Evolutionary conservation across 1,284 basidiomycete species (phyloP).

Genomic region (Mycena citricolor): DNA sequence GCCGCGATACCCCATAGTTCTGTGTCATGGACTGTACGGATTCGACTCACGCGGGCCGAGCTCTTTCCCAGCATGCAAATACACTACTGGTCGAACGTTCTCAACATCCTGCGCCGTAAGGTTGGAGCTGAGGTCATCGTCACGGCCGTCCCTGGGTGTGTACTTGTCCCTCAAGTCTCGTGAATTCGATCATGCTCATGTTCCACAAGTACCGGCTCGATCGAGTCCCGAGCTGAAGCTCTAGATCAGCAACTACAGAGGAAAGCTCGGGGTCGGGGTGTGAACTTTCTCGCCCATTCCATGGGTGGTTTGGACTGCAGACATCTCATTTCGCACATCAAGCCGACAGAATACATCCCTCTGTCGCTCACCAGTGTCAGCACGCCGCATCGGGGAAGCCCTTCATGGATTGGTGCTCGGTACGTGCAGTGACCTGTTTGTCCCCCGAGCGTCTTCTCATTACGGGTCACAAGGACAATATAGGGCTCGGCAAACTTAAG

Average conservation of each 20-base stretch:
- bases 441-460: slow-evolving; percentile 9
- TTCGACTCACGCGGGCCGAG: slow-evolving; percentile 85
- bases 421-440: slow-evolving; percentile 39
- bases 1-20: slow-evolving; percentile 87
- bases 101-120: slow-evolving; percentile 79
- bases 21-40: slow-evolving; percentile 95
- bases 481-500: slow-evolving; percentile 74
- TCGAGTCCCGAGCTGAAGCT: slow-evolving; percentile 78
- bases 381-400: slow-evolving; percentile 94
- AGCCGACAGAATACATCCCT: slow-evolving; percentile 82
- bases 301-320: slow-evolving; percentile 98
- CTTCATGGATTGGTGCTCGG: slow-evolving; percentile 99
- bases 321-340: slow-evolving; percentile 85
- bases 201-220: slow-evolving; percentile 79
- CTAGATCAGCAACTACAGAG: slow-evolving; percentile 76
- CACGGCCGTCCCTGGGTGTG: slow-evolving; percentile 91
- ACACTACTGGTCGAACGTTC: slow-evolving; percentile 94
- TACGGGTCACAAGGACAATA: slow-evolving; percentile 71
- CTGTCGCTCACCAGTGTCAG: slow-evolving; percentile 88
- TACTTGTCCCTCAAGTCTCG: slow-evolving; percentile 19
- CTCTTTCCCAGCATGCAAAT: slow-evolving; percentile 77
- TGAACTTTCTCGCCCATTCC: slow-evolving; percentile 95
- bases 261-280: slow-evolving; percentile 66
- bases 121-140: slow-evolving; percentile 93
- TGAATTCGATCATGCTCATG: slow-evolving; percentile 4